Percentiles rank a stretch among this genome's conserved stretches.
These are phyloP conservation scores for Cryptococcus sp. DNA, from an alignment of 1,284 basidiomycete genomes.

Conservation along the genomic window DNA sequence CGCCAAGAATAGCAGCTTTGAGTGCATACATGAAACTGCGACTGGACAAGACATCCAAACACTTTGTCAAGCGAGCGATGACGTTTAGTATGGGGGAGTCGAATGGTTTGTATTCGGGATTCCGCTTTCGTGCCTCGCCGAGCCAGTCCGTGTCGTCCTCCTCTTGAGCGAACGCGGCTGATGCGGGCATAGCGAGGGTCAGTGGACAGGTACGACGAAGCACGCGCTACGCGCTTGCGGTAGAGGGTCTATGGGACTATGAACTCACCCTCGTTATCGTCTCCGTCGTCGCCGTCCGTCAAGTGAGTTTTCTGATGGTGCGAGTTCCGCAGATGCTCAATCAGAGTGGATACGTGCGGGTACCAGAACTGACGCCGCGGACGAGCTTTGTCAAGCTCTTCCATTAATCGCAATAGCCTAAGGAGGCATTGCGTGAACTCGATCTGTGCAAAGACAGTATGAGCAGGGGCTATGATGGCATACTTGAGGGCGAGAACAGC, in stretches of 20 bases:
- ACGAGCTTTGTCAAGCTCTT: slow-evolving; percentile 63
- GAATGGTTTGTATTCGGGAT: slow-evolving; percentile 53
- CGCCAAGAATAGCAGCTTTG: slow-evolving; percentile 73
- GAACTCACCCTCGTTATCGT: slow-evolving; percentile 36
- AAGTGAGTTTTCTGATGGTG: slow-evolving; percentile 26
- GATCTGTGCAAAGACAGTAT: slow-evolving; percentile 38
- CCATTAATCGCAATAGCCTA: slow-evolving; percentile 60
- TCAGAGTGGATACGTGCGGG: slow-evolving; percentile 57
- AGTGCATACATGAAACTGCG: slow-evolving; percentile 65
- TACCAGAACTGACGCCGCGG: slow-evolving; percentile 65
- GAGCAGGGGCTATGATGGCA: no score
- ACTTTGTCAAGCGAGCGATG: slow-evolving; percentile 33
- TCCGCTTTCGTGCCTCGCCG: slow-evolving; percentile 41
- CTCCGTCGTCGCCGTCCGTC: slow-evolving; percentile 32
- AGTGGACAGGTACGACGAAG: no score
- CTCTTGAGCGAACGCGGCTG: slow-evolving; percentile 24
- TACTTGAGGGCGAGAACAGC: background rate
- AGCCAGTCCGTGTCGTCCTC: slow-evolving; percentile 35
- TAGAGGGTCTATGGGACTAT: background rate
- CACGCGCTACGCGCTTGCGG: no score
- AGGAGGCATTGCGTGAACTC: slow-evolving; percentile 59
- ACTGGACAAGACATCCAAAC: slow-evolving; percentile 41
- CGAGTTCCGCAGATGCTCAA: slow-evolving; percentile 29
- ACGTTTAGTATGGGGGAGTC: slow-evolving; percentile 35
- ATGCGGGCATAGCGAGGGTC: background rate